Conservation (phyloP, 2,329 filamentous ascomycete genomes). For the Penicillium sp. region DNA sequence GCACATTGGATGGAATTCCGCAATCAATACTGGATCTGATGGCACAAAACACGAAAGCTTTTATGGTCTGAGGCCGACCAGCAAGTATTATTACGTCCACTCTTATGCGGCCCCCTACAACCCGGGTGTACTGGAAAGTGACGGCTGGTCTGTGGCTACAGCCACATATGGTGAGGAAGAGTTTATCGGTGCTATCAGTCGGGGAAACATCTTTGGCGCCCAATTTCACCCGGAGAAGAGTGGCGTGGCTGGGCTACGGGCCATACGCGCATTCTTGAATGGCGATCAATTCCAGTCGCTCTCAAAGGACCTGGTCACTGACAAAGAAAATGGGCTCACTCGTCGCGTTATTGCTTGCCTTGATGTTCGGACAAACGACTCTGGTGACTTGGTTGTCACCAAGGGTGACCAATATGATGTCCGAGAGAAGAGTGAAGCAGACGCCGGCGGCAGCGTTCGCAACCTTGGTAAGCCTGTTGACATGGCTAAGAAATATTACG, state of each 20-base stretch:
- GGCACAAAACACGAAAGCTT: constrained; percentile 56
- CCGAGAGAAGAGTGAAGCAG: constrained; percentile 72
- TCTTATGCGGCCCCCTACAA: constrained; percentile 82
- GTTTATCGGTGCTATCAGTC: constrained; percentile 87
- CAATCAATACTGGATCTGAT: constrained; percentile 54
- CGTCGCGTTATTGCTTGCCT: constrained; percentile 91
- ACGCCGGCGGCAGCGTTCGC: constrained; percentile 64
- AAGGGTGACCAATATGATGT: constrained; percentile 99
- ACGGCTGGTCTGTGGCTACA: constrained; percentile 91
- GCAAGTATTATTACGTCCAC: constrained; percentile 99
- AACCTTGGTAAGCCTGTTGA: constrained; percentile 97
- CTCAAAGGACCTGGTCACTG: constrained; percentile 25
- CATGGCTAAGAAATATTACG: constrained; percentile 90
- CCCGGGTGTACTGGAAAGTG: constrained; percentile 69
- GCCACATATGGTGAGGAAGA: constrained; percentile 83
- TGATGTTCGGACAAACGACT: constrained; percentile 91
- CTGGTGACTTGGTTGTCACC: constrained; percentile 92
- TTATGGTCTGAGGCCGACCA: constrained; percentile 74
- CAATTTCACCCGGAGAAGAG: constrained; percentile 99
- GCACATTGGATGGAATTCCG: constrained; percentile 98
- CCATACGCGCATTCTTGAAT: constrained; percentile 82
- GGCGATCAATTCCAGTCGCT: constrained; percentile 62
- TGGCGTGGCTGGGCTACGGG: constrained; percentile 80
- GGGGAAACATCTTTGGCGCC: constrained; percentile 81
- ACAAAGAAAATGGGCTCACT: constrained; percentile 68